These are phyloP conservation scores for Blastobotrys americana DNA, from an alignment of 805 yeast genomes.

Conservation along the genomic window DNA sequence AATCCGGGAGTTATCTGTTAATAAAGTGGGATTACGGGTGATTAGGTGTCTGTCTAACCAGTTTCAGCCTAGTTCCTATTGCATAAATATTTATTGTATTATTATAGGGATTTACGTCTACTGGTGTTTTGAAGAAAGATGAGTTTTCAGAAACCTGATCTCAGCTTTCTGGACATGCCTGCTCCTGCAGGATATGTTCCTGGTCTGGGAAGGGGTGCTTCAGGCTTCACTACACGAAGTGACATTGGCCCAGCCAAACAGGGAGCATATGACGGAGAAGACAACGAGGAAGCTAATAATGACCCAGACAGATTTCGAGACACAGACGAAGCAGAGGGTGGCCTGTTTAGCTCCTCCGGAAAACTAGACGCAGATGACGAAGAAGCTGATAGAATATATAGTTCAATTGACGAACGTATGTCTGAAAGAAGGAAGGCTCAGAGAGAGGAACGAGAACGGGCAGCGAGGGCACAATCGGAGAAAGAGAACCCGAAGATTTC, in stretches of 20 bases:
- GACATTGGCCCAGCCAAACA: conserved; percentile 51
- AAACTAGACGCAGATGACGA: conserved; percentile 50
- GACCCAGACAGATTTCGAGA: conserved; percentile 30
- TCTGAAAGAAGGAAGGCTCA: conserved; percentile 24
- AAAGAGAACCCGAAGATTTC: conserved; percentile 33
- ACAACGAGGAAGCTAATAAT: conserved; percentile 20
- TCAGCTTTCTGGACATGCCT: conserved; percentile 65
- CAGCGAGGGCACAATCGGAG: conserved; percentile 22
- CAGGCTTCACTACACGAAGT: conserved; percentile 83
- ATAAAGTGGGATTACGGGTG: too few relatives aligned
- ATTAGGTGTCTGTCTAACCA: too few relatives aligned
- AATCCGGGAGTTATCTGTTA: too few relatives aligned
- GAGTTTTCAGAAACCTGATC: background rate
- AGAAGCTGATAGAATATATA: conserved; percentile 71
- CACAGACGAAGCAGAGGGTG: conserved; percentile 29
- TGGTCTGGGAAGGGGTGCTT: conserved; percentile 92
- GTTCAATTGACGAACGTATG: conserved; percentile 53
- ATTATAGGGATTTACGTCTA: too few relatives aligned
- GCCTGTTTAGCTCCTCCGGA: conserved; percentile 24
- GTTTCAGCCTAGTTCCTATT: too few relatives aligned
- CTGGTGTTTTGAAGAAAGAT: too few relatives aligned
- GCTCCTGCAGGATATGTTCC: conserved; percentile 89
- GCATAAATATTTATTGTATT: too few relatives aligned
- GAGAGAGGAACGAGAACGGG: conserved; percentile 25
- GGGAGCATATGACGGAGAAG: conserved; percentile 22